Evolutionary conservation across 306 rosid species (phyloP).

Genomic region (Fragaria iinumae): DNA sequence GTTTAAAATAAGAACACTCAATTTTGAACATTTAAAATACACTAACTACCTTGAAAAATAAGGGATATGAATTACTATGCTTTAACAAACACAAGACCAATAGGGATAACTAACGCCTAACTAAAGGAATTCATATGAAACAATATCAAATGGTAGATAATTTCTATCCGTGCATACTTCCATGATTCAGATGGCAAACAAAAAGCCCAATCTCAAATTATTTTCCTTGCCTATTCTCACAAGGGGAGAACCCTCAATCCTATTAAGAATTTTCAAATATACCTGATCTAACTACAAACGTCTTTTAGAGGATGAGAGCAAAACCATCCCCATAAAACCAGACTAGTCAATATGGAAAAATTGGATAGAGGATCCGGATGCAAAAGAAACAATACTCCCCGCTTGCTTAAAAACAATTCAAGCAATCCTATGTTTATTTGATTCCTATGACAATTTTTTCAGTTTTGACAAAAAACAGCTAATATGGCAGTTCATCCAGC

Average conservation of each 20-base stretch:
- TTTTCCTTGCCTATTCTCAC: slow-evolving; percentile 11
- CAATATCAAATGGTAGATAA: not conserved
- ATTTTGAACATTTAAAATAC: no score
- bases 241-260: slow-evolving; percentile 29
- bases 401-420: slow-evolving; percentile 36
- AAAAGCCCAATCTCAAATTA: slow-evolving; percentile 12
- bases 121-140: not conserved
- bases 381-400: slow-evolving; percentile 40
- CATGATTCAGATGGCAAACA: slow-evolving; percentile 8
- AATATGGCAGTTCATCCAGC: slow-evolving; percentile 1
- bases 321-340: slow-evolving; percentile 60
- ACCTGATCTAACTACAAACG: slow-evolving; percentile 44
- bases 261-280: slow-evolving; percentile 34
- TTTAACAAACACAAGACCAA: no score
- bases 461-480: slow-evolving; percentile 34
- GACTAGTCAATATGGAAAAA: slow-evolving; percentile 30
- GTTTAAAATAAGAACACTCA: no score
- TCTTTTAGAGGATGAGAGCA: slow-evolving; percentile 60
- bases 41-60: no score
- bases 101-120: not conserved
- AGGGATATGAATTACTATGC: no score
- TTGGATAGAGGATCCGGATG: slow-evolving; percentile 37
- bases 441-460: slow-evolving; percentile 35
- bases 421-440: slow-evolving; percentile 51
- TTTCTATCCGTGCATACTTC: slow-evolving; percentile 9